Percentiles rank a stretch among this genome's conserved stretches.
Evolutionary conservation across 2,329 filamentous ascomycete genomes (phyloP).

Genomic region (Pseudocercospora macadamiae): DNA sequence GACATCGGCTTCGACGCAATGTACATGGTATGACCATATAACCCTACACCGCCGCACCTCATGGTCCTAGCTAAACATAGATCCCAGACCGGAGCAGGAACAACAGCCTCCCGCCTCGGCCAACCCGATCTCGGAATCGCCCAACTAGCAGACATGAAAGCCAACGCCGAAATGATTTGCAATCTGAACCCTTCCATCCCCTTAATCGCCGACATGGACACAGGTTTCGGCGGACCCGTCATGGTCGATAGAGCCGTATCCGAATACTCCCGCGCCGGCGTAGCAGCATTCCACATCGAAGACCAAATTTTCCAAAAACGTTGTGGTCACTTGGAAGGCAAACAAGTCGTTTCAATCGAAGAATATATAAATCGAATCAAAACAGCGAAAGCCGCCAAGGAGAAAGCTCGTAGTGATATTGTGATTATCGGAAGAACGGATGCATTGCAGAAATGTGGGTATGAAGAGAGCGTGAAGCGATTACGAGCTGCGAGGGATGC

Average conservation of each 20-base stretch:
- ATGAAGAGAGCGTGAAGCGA: constrained; percentile 56
- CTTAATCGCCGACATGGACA: constrained; percentile 32
- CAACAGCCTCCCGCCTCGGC: constrained; percentile 27
- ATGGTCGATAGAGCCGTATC: constrained; percentile 58
- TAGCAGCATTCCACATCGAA: constrained; percentile 17
- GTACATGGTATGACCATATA: constrained; percentile 52
- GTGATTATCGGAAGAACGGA: constrained; percentile 67
- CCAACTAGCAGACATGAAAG: constrained; percentile 26
- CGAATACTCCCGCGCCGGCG: constrained; percentile 47
- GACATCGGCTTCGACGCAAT: constrained; percentile 53
- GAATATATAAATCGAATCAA: constrained; percentile 58
- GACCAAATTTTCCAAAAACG: constrained; percentile 38
- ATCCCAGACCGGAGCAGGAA: constrained; percentile 35
- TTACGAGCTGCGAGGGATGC: constrained; percentile 54
- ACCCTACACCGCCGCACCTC: too few relatives aligned
- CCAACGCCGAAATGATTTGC: constrained; percentile 28
- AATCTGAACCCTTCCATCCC: constrained; percentile 23
- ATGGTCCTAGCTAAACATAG: too few relatives aligned
- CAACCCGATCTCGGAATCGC: constrained; percentile 30
- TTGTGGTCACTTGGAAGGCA: constrained; percentile 64
- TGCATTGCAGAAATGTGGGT: constrained; percentile 59
- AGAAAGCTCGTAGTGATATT: constrained; percentile 56
- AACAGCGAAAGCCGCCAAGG: constrained; percentile 55
- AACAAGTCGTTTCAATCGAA: constrained; percentile 57
- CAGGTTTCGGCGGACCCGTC: constrained; percentile 42